Evolutionary conservation across 192 early-diverging fungal species (phyloP), one percentile per base, ranked within the genome.

Genomic region (Phycomyces nitens): DNA sequence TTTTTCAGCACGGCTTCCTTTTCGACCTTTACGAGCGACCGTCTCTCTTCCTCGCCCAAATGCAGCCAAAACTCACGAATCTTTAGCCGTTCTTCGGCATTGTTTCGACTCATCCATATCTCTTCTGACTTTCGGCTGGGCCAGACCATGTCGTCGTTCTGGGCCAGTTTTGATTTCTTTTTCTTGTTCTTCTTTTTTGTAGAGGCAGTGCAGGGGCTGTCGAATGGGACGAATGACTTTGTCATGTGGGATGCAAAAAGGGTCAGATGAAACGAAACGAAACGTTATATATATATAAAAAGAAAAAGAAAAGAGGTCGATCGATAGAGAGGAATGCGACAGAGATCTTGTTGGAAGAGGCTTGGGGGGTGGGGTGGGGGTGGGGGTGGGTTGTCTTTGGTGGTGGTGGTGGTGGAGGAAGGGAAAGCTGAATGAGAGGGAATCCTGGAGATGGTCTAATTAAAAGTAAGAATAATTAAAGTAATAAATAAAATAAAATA

Each of bases 51-150:
- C 71, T 94, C 92, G 24, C 86, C 82, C 9, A 94, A 76, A 40
- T 86, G 83, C 54, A 92, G 76, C 92, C 92, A 94, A 72, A 92
- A 94, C 60, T 92, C 89, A 42, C 90, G 78, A 64, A 94, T 91
- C 47, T 88, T 81, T 58, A 85, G 83, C 23, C 87, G 79, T 61
- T 94, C 92, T 70, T 91, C 87, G 16, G 80, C 81, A 29, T 81
- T 85, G 57, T 76, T 87, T 65, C 82, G 83, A 82, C 89, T 88
- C 29, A 88, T 84, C 65, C 83, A 70, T 72, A 80, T 43, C 64
- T 44, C 68, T 65, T 82, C 64, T 20, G 44, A 47, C 18, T 14
- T 47, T 14, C 18, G 44, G 3, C 5, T n/a, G 2, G 44, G 44
- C 12, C 18, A 18, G 11, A 11, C 3, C 2, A 11, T 2, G 44